Base-by-base conservation (phyloP, 1,139 yeast genomes). In the Zygosaccharomyces pseudobailii region DNA sequence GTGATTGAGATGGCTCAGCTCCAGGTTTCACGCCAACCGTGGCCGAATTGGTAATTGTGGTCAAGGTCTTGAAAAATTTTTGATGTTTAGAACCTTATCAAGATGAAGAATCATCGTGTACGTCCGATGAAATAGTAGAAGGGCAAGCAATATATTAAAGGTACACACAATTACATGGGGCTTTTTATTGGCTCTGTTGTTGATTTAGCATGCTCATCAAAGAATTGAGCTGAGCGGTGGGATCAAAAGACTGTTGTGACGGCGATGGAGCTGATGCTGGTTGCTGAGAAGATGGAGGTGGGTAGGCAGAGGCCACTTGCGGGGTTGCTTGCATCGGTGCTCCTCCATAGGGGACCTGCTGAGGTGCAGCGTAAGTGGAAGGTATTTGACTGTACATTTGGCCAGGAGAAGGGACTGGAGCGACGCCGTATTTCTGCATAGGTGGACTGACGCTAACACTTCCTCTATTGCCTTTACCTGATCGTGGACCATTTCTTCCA, bases 401-500 rank as follows among this genome's bases (percentile, higher is more conserved):
- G 38, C 45, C 57, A 33, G 57, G 55, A 42, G 54, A 57, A 42
- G 53, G 51, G 40, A 59, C 62, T 31, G 46, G 46, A 43, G 48
- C 50, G 44, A 58, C 31, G 43, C 40, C 36, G 40, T 41, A 49
- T 10, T 47, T 32, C 6, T 40, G 36, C 42, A 46, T 35, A 2
- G 52, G 45, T 6, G 52, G 52, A 21, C 46, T 45, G 6, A 23
- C 37, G 27, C 37, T 31, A 13, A 31, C 27, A 21, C 37, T 40
- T 31, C 40, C 42, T 13, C 42, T 45, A 22, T 82, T 83, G 5
- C 84, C 83, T 60, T 77, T 78, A 57, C 84, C 84, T 1, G 94
- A 84, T 63, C 84, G 80, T 32, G 95, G 95, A 5, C 95, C 95
- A 65, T 84, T 84, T 69, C 87, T 78, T 6, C 89, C 80, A n/a